Evolutionary conservation across 129 eudicot species (phyloP), one percentile per base, ranked within the genome.

Genomic region (Helianthus tuberosus): DNA sequence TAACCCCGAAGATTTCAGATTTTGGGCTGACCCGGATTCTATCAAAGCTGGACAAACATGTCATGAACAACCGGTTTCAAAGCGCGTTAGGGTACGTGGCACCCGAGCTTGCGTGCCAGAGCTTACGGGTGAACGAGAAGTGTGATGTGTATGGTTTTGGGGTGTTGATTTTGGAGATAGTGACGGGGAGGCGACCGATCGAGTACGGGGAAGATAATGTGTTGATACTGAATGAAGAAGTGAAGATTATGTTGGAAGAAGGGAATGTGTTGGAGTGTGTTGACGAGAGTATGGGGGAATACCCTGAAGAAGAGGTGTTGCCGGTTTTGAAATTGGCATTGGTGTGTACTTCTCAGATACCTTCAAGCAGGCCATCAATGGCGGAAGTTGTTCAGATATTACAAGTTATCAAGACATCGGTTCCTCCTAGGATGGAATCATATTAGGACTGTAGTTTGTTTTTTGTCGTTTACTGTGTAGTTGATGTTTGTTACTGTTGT

Each of bases 331-430:
- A 95, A 80, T 67, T 95, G 75, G 99, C 97, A 5, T 77, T 95
- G 64, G 99, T 95, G 1, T 95, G 99, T 77, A 91, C 99, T 60
- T 91, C 96, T 20, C 99, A 91, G 80, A 86, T 95, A 72, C 99
- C 99, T 65, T 95, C 99, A 8, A 91, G 97, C 49, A 85, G 99
- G 73, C 97, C 97, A 49, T 88, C 99, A 8, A 95, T 95, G 99
- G 83, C 94, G 0, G 99, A 95, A 61, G 95, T 95, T 25, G 97
- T 95, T 44, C 99, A 95, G 80, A 91, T 95, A 59, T 73, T 95
- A 80, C 89, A 95, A 80, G 99, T 95, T 8, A 95, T 95, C 81
- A 89, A 85, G 82, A 84, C 97, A 35, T 94, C 97, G 3, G 72
- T 89, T 32, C 87, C 92, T 43, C 82, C 75, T 5, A 86, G 89